Evolutionary conservation across 73 alveolate species (phyloP).

Genomic region (Stentor coeruleus): DNA sequence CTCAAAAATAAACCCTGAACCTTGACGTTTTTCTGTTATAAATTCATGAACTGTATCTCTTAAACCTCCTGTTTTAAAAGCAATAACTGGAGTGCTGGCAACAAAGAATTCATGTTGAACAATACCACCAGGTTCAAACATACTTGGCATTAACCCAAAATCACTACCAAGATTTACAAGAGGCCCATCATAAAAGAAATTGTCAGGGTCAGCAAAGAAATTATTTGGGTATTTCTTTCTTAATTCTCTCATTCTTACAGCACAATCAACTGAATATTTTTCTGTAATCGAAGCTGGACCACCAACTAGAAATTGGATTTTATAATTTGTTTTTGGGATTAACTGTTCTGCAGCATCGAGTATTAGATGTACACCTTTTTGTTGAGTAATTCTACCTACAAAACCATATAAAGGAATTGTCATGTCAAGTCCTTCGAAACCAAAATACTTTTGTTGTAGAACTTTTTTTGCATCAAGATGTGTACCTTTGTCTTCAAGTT

Average conservation of each 20-base stretch:
- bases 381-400: slow-evolving; percentile 95
- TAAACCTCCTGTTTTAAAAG: slow-evolving; percentile 97
- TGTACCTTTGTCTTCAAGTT: slow-evolving; percentile 70
- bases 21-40: slow-evolving; percentile 68
- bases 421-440: slow-evolving; percentile 68
- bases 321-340: slow-evolving; percentile 61
- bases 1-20: slow-evolving; percentile 93
- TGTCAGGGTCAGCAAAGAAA: slow-evolving; percentile 98
- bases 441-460: slow-evolving; percentile 86
- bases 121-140: slow-evolving; percentile 99
- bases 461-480: slow-evolving; percentile 85
- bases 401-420: slow-evolving; percentile 83
- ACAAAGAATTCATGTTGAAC: slow-evolving; percentile 99
- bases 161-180: slow-evolving; percentile 93
- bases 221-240: slow-evolving; percentile 82
- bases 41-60: slow-evolving; percentile 88
- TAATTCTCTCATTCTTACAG: slow-evolving; percentile 71
- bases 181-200: slow-evolving; percentile 95
- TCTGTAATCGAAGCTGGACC: slow-evolving; percentile 92
- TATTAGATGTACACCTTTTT: slow-evolving; percentile 96
- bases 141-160: slow-evolving; percentile 97
- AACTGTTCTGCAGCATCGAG: slow-evolving; percentile 91
- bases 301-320: slow-evolving; percentile 88
- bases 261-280: slow-evolving; percentile 86
- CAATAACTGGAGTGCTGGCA: slow-evolving; percentile 98